Evolutionary conservation across 306 rosid species (phyloP).

Genomic region (Vigna mungo): DNA sequence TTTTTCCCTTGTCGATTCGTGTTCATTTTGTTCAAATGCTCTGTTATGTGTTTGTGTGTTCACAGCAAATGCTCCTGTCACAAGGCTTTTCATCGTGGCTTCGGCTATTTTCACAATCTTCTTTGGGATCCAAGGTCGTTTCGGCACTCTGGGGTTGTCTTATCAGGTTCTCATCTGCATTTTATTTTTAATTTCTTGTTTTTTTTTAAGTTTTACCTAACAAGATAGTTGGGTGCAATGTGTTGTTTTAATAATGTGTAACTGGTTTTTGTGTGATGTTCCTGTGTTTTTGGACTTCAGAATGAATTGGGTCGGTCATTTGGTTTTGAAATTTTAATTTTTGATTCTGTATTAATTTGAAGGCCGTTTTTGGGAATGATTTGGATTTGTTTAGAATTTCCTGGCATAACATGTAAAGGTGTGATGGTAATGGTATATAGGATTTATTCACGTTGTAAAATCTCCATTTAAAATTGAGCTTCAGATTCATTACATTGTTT

Average conservation of each 20-base stretch:
- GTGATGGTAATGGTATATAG: neutral
- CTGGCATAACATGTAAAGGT: conserved; percentile 17
- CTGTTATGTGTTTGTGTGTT: conserved; percentile 35
- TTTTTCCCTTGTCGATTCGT: conserved; percentile 29
- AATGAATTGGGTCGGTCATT: conserved; percentile 15
- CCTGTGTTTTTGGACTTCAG: conserved; percentile 1
- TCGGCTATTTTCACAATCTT: conserved; percentile 82
- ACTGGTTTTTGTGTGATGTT: conserved; percentile 25
- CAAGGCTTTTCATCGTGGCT: conserved; percentile 70
- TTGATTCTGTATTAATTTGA: conserved; percentile 12
- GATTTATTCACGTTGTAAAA: conserved; percentile 33
- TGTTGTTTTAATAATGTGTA: conserved; percentile 24
- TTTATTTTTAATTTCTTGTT: conserved; percentile 9
- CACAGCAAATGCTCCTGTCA: conserved; percentile 96
- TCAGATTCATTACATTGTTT: conserved; percentile 12
- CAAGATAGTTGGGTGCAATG: neutral
- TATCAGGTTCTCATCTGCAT: conserved; percentile 65
- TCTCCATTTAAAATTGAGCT: conserved; percentile 22
- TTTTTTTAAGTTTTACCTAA: neutral
- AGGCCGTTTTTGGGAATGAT: neutral
- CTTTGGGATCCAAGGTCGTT: conserved; percentile 95
- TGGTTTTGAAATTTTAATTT: conserved; percentile 24
- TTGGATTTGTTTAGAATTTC: conserved; percentile 32
- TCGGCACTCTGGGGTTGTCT: conserved; percentile 75
- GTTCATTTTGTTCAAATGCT: conserved; percentile 50